Evolutionary conservation across 2,329 filamentous ascomycete species (phyloP), one percentile per base, ranked within the genome.

Genomic region (Phyllosticta paracitricarpa): DNA sequence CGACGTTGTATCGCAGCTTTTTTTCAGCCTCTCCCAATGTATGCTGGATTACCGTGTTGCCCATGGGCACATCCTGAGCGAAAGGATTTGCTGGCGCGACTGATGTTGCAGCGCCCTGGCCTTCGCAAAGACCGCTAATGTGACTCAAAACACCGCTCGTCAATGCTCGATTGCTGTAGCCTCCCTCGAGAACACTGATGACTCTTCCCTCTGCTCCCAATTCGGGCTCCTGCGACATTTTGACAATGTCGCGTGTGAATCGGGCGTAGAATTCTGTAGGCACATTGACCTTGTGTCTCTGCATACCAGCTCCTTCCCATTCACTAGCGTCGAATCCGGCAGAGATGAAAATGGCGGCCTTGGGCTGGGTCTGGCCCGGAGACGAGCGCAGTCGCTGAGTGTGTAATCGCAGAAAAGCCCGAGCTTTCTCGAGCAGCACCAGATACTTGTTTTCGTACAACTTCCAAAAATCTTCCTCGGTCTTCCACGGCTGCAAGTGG

Each of bases 281-380:
- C 2, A 99, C 94, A 69, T 96, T 96, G 68, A 96, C 92, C 62
- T 89, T 88, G 74, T 99, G 94, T 55, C 94, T 84, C 74, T 99
- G 94, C 94, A 99, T 99, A 2, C 90, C 91, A 3, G 83, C 80
- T 19, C 89, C 86, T 73, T 99, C 94, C 86, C 89, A 95, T 71
- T 99, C 91, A 70, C 92, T 97, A 2, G 94, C 94, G 75, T 99
- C 94, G 66, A 99, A 99, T 0, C 94, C 95, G 2, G 94, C 92
- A 54, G 93, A 97, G 57, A 99, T 77, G 76, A 99, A 99, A 54
- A 99, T 91, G 35, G 90, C 93, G 1, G 89, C 89, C 68, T 88
- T 93, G 3, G 91, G 88, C 25, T 78, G 77, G 35, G 85, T 81
- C 51, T 84, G 82, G 57, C 79, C 79, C 81, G 81, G 76, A 0